Percentiles rank a stretch among this genome's conserved stretches.
Evolutionary conservation across 1,139 yeast species (phyloP).

Genomic region (Saccharomyces uvarum): DNA sequence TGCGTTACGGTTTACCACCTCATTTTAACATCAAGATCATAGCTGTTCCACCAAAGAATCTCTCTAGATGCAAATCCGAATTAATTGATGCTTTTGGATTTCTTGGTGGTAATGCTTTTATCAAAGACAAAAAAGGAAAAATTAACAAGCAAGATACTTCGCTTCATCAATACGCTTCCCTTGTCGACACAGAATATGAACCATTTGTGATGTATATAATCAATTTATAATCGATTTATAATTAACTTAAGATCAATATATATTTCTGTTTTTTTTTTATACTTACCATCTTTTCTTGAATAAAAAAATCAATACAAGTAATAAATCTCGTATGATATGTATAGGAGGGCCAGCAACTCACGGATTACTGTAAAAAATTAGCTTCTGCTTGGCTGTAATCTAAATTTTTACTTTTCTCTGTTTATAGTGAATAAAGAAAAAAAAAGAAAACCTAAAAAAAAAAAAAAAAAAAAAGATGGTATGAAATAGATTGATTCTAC

Average conservation of each 20-base stretch:
- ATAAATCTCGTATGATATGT: not conserved
- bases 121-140: constrained; percentile 55
- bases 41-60: constrained; percentile 36
- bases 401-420: not conserved
- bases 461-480: not conserved
- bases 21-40: constrained; percentile 57
- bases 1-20: constrained; percentile 95
- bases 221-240: constrained; percentile 19
- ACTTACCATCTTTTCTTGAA: not conserved
- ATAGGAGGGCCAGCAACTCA: not conserved
- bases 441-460: not conserved
- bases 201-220: constrained; percentile 82
- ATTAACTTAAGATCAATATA: not conserved
- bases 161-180: constrained; percentile 77
- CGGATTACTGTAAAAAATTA: not conserved
- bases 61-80: constrained; percentile 57
- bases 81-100: constrained; percentile 72
- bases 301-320: not conserved
- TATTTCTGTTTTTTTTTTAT: constrained; percentile 1
- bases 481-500: not conserved
- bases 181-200: constrained; percentile 91
- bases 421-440: not conserved
- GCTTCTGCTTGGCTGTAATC: not conserved
- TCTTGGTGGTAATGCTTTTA: constrained; percentile 82
- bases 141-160: constrained; percentile 49